Percentiles rank a stretch among this genome's conserved stretches.
These are phyloP conservation scores for Zalaria obscura DNA, from an alignment of 2,329 filamentous ascomycete genomes.

Conservation along the genomic window DNA sequence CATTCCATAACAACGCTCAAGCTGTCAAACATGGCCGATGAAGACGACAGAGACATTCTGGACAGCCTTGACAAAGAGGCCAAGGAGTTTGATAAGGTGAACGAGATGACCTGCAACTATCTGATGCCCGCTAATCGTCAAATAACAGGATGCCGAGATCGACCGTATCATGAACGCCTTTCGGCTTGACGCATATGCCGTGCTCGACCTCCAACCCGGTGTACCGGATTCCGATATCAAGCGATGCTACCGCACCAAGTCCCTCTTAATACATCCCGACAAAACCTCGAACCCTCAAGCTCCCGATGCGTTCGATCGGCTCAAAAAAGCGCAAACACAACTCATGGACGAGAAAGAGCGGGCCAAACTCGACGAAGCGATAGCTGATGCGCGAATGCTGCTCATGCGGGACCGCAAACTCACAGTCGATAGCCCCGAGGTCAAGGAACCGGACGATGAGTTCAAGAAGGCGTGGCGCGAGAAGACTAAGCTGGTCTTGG, in stretches of 20 bases:
- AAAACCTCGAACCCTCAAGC: slow-evolving; percentile 86
- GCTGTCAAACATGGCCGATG: slow-evolving; percentile 35
- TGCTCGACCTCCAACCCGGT: slow-evolving; percentile 89
- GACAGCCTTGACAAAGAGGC: slow-evolving; percentile 70
- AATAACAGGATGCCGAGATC: slow-evolving; percentile 72
- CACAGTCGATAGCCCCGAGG: slow-evolving; percentile 75
- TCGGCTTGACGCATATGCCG: slow-evolving; percentile 71
- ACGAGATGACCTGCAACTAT: slow-evolving; percentile 4
- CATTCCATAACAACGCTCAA: neutral
- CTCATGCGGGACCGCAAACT: slow-evolving; percentile 90
- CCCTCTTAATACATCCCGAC: slow-evolving; percentile 96
- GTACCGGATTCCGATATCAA: slow-evolving; percentile 96
- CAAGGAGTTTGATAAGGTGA: slow-evolving; percentile 81
- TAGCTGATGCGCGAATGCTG: slow-evolving; percentile 88
- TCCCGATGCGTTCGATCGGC: slow-evolving; percentile 88
- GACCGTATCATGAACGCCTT: slow-evolving; percentile 88
- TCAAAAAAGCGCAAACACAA: slow-evolving; percentile 86
- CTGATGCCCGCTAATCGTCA: neutral
- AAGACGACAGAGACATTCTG: slow-evolving; percentile 56
- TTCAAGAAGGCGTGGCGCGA: slow-evolving; percentile 80
- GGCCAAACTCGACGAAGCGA: slow-evolving; percentile 76
- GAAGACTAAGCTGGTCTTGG: slow-evolving; percentile 77
- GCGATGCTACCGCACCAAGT: slow-evolving; percentile 85
- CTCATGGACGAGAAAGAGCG: slow-evolving; percentile 92
- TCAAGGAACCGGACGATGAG: slow-evolving; percentile 54